These are phyloP conservation scores for Geotrichum phurueaensis DNA, from an alignment of 1,139 yeast genomes.

Conservation along the genomic window DNA sequence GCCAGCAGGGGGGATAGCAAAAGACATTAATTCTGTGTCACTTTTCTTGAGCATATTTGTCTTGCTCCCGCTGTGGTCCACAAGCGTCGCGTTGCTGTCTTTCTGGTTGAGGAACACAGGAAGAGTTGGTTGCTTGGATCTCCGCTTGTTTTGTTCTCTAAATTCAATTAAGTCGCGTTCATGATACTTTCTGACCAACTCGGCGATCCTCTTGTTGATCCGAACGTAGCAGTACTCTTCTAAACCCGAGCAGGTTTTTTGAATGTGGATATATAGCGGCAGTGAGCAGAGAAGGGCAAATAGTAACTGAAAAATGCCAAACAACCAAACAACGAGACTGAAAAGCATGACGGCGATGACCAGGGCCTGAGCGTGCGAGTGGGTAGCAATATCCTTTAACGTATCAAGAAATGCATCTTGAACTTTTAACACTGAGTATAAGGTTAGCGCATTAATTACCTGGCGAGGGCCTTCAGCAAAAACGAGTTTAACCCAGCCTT, in stretches of 20 bases:
- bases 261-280: conserved; percentile 50
- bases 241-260: conserved; percentile 37
- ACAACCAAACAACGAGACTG: conserved; percentile 68
- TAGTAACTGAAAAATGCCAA: conserved; percentile 57
- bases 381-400: conserved; percentile 52
- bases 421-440: conserved; percentile 48
- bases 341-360: conserved; percentile 69
- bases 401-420: conserved; percentile 47
- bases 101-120: conserved; percentile 16
- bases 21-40: background rate
- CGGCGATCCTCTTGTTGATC: conserved; percentile 51
- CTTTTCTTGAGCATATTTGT: background rate
- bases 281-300: conserved; percentile 52
- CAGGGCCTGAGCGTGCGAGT: conserved; percentile 60
- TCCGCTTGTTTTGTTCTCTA: conserved; percentile 25
- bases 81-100: conserved; percentile 5
- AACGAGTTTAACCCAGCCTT: conserved; percentile 56
- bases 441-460: conserved; percentile 70
- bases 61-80: background rate
- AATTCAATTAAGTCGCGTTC: conserved; percentile 28
- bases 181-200: conserved; percentile 47
- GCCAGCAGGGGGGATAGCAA: background rate
- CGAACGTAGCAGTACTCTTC: conserved; percentile 55
- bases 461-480: conserved; percentile 89
- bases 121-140: conserved; percentile 25